phyloP scores from a whole-genome alignment of 2,329 filamentous ascomycete genomes.

The Orbilia blumenaviensis region DNA sequence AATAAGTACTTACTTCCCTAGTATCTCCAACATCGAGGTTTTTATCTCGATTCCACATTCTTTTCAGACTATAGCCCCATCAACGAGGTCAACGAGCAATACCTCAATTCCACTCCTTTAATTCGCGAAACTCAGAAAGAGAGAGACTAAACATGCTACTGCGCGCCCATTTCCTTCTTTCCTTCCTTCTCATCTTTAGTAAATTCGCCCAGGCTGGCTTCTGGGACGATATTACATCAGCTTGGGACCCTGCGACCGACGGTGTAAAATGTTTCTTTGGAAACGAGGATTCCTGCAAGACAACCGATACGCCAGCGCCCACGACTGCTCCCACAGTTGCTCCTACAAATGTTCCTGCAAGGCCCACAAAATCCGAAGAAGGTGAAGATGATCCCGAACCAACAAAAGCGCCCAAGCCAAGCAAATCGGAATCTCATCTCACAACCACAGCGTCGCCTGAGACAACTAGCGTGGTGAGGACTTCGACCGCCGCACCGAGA shows the following conservation, averaged over 20 bases:
- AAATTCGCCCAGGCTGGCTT: slow-evolving; percentile 13
- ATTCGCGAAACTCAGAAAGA: not conserved
- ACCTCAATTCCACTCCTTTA: slow-evolving; percentile 8
- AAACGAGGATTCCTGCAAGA: slow-evolving; percentile 23
- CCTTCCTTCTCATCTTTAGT: slow-evolving; percentile 23
- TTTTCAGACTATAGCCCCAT: not conserved
- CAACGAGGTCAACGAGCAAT: not conserved
- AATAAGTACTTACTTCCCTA: no score
- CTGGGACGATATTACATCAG: slow-evolving; percentile 15
- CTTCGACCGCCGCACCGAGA: not conserved
- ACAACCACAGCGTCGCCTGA: slow-evolving; percentile 5
- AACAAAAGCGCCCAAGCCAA: slow-evolving; percentile 4
- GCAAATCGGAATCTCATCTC: slow-evolving; percentile 2
- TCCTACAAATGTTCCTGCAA: slow-evolving; percentile 17
- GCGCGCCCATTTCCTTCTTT: slow-evolving; percentile 31
- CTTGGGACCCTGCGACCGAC: slow-evolving; percentile 23
- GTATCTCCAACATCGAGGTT: slow-evolving; percentile 17
- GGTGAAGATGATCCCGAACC: slow-evolving; percentile 11
- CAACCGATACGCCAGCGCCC: not conserved
- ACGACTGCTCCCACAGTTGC: slow-evolving; percentile 7
- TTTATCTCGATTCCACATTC: slow-evolving; percentile 8
- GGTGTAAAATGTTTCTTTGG: slow-evolving; percentile 52
- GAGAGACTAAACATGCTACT: slow-evolving; percentile 25
- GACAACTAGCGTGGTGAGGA: slow-evolving; percentile 15
- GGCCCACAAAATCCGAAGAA: slow-evolving; percentile 15